Evolutionary conservation across 352 stramenopile species (phyloP).

Genomic region (Pythium dissotocum): DNA sequence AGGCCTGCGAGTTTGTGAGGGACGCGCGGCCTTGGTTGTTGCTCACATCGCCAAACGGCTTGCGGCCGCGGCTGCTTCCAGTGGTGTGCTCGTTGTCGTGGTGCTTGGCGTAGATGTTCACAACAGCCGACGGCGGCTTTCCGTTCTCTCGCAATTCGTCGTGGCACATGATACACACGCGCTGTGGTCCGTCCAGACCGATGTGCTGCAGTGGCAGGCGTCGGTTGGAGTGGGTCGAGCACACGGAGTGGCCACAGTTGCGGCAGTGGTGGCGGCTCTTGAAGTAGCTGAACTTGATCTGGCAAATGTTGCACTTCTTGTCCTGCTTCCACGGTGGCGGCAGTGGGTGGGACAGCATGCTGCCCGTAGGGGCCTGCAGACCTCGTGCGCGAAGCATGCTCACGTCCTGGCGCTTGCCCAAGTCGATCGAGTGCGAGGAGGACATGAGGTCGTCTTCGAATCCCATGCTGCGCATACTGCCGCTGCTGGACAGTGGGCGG

Average conservation of each 20-base stretch:
- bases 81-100: constrained; percentile 34
- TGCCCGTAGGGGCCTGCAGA: constrained; percentile 8
- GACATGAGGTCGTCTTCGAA: constrained; percentile 8
- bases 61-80: constrained; percentile 16
- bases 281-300: constrained; percentile 87
- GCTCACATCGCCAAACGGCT: constrained; percentile 19
- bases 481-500: constrained; percentile 32
- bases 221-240: constrained; percentile 75
- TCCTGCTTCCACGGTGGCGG: constrained; percentile 73
- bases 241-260: constrained; percentile 86
- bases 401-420: constrained; percentile 15
- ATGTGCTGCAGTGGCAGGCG: constrained; percentile 64
- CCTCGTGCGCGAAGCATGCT: constrained; percentile 19
- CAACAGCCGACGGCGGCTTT: constrained; percentile 64
- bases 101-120: constrained; percentile 59
- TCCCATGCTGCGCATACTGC: constrained; percentile 21
- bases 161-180: constrained; percentile 81
- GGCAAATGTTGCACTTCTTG: constrained; percentile 82
- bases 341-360: constrained; percentile 29
- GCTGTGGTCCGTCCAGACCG: constrained; percentile 58
- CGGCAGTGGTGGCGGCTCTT: constrained; percentile 87
- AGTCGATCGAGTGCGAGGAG: constrained; percentile 4
- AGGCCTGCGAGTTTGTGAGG: constrained; percentile 24
- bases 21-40: constrained; percentile 13
- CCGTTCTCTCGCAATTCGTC: constrained; percentile 75